These are phyloP conservation scores for Apocynum venetum DNA, from an alignment of 257 asterid species.

Conservation along the genomic window DNA sequence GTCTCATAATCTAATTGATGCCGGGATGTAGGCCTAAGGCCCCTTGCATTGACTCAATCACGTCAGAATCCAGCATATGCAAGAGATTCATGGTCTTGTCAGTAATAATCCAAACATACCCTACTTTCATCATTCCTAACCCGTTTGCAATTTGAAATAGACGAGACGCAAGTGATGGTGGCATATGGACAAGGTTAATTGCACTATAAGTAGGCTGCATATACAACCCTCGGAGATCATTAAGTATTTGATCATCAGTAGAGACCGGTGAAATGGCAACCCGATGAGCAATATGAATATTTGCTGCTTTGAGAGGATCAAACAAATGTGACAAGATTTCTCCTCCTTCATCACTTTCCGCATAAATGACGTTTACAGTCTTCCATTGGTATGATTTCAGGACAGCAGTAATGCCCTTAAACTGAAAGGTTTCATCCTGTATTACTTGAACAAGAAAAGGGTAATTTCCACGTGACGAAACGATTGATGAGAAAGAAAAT, in stretches of 20 bases:
- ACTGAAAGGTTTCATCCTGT: conserved; percentile 31
- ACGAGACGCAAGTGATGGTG: conserved; percentile 28
- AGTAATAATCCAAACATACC: conserved; percentile 44
- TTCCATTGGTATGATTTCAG: conserved; percentile 33
- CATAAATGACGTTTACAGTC: conserved; percentile 27
- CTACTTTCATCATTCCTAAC: conserved; percentile 39
- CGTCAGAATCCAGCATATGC: conserved; percentile 21
- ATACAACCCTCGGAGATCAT: conserved; percentile 25
- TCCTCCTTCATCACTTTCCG: conserved; percentile 20
- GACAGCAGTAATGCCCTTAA: conserved; percentile 31
- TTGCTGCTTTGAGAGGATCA: conserved; percentile 25
- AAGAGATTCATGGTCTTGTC: conserved; percentile 37
- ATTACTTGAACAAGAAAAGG: conserved; percentile 38
- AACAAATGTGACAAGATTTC: conserved; percentile 22
- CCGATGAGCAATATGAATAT: conserved; percentile 14
- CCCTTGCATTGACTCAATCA: conserved; percentile 34
- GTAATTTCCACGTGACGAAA: conserved; percentile 11
- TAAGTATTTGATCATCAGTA: conserved; percentile 12
- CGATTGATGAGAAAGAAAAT: conserved; percentile 31
- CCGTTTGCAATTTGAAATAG: conserved; percentile 27
- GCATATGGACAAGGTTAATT: conserved; percentile 31
- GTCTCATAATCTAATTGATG: conserved; percentile 22
- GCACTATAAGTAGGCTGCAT: not conserved
- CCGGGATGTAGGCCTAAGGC: conserved; percentile 26
- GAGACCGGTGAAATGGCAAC: conserved; percentile 19